Conservation (phyloP, 768 basidiomycete species). For the Megacollybia marginata region DNA sequence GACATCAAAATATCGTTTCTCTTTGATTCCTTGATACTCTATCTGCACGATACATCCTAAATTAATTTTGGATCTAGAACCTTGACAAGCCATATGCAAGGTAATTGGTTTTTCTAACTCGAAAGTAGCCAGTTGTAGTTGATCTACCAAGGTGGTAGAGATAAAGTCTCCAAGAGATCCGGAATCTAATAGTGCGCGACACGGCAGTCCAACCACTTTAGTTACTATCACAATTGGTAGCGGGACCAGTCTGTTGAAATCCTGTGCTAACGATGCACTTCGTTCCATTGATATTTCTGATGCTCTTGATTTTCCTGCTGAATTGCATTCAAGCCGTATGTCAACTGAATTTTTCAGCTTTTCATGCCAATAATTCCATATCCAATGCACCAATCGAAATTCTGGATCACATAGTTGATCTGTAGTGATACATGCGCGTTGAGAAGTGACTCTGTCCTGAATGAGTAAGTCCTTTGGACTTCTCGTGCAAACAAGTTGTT, state of each 20-base stretch:
- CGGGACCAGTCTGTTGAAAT: constrained; percentile 12
- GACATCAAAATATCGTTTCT: constrained; percentile 23
- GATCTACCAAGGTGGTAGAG: constrained; percentile 25
- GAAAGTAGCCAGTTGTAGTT: constrained; percentile 19
- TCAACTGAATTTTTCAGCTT: too few relatives aligned
- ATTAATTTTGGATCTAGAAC: constrained; percentile 31
- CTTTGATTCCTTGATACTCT: constrained; percentile 26
- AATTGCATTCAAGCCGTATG: background rate
- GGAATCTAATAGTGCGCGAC: constrained; percentile 25
- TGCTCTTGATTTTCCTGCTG: background rate
- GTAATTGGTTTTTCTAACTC: constrained; percentile 22
- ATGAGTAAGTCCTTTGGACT: too few relatives aligned
- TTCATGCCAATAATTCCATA: background rate
- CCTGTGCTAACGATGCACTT: constrained; percentile 14
- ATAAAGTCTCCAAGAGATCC: constrained; percentile 36
- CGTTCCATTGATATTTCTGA: constrained; percentile 10
- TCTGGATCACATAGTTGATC: background rate
- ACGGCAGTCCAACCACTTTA: constrained; percentile 22
- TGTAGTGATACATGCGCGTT: background rate
- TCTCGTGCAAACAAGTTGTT: too few relatives aligned
- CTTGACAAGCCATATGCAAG: constrained; percentile 31
- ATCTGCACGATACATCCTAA: constrained; percentile 13
- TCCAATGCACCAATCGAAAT: background rate
- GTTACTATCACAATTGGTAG: constrained; percentile 24
- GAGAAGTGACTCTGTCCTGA: too few relatives aligned